Evolutionary conservation across 2,329 filamentous ascomycete species (phyloP).

Genomic region (Fusarium vanettenii): DNA sequence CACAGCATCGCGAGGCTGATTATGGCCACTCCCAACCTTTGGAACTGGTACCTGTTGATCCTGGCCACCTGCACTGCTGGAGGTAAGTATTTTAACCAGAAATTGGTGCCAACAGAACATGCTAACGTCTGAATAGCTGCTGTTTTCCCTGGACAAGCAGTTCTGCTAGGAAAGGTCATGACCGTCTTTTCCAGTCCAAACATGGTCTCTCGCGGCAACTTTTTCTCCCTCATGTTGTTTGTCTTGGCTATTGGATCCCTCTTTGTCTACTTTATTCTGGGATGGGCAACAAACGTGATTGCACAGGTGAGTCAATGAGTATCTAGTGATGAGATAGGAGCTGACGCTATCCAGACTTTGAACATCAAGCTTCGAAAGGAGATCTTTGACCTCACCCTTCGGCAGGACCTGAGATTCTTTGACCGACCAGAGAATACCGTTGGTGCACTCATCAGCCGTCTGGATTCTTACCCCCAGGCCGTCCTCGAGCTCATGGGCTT

Average conservation of each 20-base stretch:
- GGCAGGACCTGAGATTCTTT: constrained; percentile 52
- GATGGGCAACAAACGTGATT: constrained; percentile 47
- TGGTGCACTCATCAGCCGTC: constrained; percentile 48
- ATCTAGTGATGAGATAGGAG: not conserved
- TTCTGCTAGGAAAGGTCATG: constrained; percentile 54
- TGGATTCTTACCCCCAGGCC: constrained; percentile 50
- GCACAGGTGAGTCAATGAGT: constrained; percentile 7
- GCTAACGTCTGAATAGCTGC: not conserved
- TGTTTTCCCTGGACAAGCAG: constrained; percentile 52
- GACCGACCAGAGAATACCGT: constrained; percentile 52
- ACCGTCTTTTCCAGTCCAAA: constrained; percentile 46
- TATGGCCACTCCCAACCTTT: not conserved
- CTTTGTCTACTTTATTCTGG: constrained; percentile 54
- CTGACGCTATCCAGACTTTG: not conserved
- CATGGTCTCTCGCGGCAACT: constrained; percentile 56
- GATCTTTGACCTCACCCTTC: constrained; percentile 8
- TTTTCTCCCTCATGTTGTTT: constrained; percentile 66
- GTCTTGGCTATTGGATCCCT: constrained; percentile 57
- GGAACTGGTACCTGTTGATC: not conserved
- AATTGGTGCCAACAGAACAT: not conserved
- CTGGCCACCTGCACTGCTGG: not conserved
- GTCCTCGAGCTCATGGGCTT: constrained; percentile 55
- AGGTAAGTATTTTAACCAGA: constrained; percentile 20
- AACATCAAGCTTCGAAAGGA: constrained; percentile 5
- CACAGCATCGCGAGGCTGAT: constrained; percentile 5